Conservation (phyloP, 257 asterid species). For the Solanum corneliomulleri region DNA sequence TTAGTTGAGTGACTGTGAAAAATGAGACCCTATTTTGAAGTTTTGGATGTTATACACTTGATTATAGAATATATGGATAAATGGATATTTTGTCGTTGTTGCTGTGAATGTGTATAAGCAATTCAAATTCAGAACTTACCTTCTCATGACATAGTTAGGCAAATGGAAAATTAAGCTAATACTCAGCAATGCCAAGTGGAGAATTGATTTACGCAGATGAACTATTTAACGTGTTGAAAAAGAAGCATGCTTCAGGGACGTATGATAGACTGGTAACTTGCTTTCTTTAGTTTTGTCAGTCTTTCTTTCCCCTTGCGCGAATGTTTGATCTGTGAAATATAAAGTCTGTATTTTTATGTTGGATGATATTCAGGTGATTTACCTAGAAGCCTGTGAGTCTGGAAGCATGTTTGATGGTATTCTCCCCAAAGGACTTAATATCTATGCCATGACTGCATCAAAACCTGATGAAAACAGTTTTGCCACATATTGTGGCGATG, state of each 20-base stretch:
- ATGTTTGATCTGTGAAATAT: neutral
- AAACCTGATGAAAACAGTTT: constrained; percentile 87
- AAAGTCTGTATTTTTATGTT: neutral
- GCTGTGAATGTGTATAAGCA: neutral
- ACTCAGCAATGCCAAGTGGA: constrained; percentile 64
- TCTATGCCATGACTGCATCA: constrained; percentile 90
- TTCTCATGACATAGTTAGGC: no score
- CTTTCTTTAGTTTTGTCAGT: neutral
- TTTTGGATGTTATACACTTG: neutral
- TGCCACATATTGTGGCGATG: constrained; percentile 96
- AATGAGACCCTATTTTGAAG: neutral
- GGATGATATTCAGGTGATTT: constrained; percentile 45
- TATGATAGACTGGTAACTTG: constrained; percentile 70
- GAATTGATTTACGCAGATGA: constrained; percentile 68
- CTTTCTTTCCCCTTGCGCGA: neutral
- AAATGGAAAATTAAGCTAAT: neutral
- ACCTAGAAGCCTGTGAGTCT: constrained; percentile 90
- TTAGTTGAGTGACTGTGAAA: neutral
- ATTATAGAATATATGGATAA: neutral
- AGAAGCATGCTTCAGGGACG: constrained; percentile 74
- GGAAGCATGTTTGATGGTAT: constrained; percentile 97
- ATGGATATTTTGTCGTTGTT: neutral
- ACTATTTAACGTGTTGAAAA: constrained; percentile 41
- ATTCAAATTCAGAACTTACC: neutral
- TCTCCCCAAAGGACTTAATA: constrained; percentile 67